A percentile compares a stretch with the other conserved stretches of the same genome.
phyloP scores from a whole-genome alignment of 805 yeast genomes.

The Metschnikowia orientalis region DNA sequence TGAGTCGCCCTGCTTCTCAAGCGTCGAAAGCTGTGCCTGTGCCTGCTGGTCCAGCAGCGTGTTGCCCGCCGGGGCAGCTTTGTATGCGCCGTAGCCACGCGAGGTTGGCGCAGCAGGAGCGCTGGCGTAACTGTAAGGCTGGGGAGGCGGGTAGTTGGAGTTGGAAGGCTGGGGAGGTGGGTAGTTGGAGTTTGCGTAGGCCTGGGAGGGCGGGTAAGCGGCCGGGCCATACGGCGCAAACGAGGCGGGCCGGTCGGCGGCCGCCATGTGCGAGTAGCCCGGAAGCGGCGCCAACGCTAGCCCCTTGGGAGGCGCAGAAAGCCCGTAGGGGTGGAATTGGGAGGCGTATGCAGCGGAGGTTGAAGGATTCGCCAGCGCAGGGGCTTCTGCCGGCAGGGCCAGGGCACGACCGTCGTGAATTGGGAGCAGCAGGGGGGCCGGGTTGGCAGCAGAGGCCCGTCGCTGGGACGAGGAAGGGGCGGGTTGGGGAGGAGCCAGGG shows the following conservation, averaged over 20 bases:
- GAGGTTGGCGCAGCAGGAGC: no score
- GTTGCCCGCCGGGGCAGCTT: not conserved
- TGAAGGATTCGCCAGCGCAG: not conserved
- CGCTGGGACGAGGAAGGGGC: not conserved
- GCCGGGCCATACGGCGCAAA: no score
- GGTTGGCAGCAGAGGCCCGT: conserved; percentile 1
- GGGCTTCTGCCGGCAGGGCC: not conserved
- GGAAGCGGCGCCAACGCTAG: no score
- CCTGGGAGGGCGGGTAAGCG: no score
- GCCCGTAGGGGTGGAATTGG: not conserved
- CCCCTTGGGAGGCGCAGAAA: no score
- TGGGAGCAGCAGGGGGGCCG: not conserved
- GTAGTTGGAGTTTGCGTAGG: no score
- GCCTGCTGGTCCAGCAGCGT: not conserved
- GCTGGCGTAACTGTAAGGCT: no score
- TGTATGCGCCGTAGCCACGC: no score
- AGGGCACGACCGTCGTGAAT: not conserved
- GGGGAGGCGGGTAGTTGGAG: not conserved
- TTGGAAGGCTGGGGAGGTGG: not conserved
- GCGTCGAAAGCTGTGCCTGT: not conserved
- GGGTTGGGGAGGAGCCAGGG: not conserved
- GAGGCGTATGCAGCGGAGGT: not conserved
- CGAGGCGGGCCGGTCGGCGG: no score
- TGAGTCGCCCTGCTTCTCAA: no score
- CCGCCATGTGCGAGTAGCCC: no score